These are phyloP conservation scores for Sporothrix sp. DNA, from an alignment of 2,329 filamentous ascomycete species.

Conservation along the genomic window DNA sequence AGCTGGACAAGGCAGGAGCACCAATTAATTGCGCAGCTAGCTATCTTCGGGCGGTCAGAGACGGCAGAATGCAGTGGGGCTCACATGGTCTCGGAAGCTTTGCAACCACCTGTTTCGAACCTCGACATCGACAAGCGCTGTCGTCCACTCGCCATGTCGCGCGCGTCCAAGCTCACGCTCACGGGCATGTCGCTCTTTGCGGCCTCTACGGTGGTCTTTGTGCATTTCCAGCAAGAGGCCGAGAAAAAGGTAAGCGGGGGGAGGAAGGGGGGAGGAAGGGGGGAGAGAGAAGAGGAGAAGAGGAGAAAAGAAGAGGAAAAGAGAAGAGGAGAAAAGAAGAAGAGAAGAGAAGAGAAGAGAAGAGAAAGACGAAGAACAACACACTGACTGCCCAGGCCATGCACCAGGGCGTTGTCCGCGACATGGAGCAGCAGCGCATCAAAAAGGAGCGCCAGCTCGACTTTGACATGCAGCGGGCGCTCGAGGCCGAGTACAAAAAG, in stretches of 20 bases:
- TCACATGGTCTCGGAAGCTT: too few species aligned
- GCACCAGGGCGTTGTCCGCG: conserved; percentile 88
- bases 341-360: too few species aligned
- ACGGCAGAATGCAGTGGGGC: conserved; percentile 13
- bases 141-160: conserved; percentile 57
- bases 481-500: conserved; percentile 86
- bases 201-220: conserved; percentile 66
- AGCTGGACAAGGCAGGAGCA: not conserved
- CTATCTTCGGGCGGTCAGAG: conserved; percentile 9
- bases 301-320: not conserved
- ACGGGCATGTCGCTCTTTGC: conserved; percentile 67
- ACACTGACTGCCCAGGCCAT: conserved; percentile 55
- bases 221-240: conserved; percentile 75
- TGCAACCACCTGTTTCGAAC: conserved; percentile 1
- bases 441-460: conserved; percentile 88
- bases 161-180: conserved; percentile 78
- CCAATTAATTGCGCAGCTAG: conserved; percentile 17
- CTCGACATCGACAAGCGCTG: not conserved
- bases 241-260: conserved; percentile 63
- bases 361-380: too few species aligned
- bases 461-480: conserved; percentile 78
- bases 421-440: conserved; percentile 85
- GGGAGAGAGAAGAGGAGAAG: not conserved
- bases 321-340: too few species aligned
- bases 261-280: too few species aligned